Evolutionary conservation across 73 alveolate species (phyloP).

Genomic region (Paramecium sexaurelia): DNA sequence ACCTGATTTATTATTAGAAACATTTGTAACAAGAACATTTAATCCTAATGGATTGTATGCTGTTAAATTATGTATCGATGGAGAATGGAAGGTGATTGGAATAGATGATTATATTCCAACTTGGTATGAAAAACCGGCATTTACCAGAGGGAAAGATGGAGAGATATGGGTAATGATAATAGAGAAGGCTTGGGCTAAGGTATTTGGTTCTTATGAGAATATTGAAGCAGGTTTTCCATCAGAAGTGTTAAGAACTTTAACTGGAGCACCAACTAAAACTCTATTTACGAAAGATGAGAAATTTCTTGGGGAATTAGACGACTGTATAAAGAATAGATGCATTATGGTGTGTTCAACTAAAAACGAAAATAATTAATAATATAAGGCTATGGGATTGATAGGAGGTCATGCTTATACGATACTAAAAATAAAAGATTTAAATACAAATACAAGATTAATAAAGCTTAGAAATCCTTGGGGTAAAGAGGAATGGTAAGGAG

Average conservation of each 20-base stretch:
- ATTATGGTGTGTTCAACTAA: conserved; percentile 71
- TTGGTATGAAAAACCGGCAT: conserved; percentile 87
- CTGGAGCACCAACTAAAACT: conserved; percentile 77
- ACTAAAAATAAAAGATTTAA: conserved; percentile 20
- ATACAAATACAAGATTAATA: neutral
- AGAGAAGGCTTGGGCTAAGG: conserved; percentile 98
- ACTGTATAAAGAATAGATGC: conserved; percentile 64
- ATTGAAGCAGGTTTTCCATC: conserved; percentile 91
- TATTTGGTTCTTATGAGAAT: conserved; percentile 90
- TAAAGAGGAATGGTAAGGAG: conserved; percentile 80
- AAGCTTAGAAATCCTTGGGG: conserved; percentile 55
- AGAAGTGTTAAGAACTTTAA: conserved; percentile 80
- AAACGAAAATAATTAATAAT: conserved; percentile 29
- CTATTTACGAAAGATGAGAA: conserved; percentile 68
- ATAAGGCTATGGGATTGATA: conserved; percentile 73
- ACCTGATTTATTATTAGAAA: conserved; percentile 79
- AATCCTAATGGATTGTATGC: conserved; percentile 90
- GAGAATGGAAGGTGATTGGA: conserved; percentile 86
- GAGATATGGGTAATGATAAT: conserved; percentile 94
- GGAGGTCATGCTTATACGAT: conserved; percentile 79
- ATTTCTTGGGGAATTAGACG: conserved; percentile 68
- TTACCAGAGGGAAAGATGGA: conserved; percentile 75
- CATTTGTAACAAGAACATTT: conserved; percentile 77
- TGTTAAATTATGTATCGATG: conserved; percentile 87
- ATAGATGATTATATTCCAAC: conserved; percentile 96